phyloP scores from a whole-genome alignment of 2,329 filamentous ascomycete species.

The Exophiala sideris region DNA sequence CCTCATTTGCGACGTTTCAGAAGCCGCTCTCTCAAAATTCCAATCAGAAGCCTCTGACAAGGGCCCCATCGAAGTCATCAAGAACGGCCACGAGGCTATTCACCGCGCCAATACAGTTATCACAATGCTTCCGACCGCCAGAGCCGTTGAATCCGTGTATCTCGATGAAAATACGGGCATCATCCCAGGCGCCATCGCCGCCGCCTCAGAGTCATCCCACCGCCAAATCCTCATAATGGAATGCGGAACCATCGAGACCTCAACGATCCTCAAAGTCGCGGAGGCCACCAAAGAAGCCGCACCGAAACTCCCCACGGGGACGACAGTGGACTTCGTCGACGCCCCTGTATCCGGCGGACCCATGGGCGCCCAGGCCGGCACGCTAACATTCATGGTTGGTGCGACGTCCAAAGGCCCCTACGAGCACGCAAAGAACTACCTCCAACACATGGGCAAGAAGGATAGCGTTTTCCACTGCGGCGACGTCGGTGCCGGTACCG shows the following conservation, averaged over 20 bases:
- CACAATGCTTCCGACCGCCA: slow-evolving; percentile 54
- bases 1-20: slow-evolving; percentile 40
- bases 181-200: slow-evolving; percentile 24
- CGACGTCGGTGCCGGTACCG: slow-evolving; percentile 30
- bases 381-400: slow-evolving; percentile 56
- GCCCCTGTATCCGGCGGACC: slow-evolving; percentile 53
- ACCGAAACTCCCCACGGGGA: slow-evolving; percentile 10
- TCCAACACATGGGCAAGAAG: slow-evolving; percentile 45
- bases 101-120: slow-evolving; percentile 47
- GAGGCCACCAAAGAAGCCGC: slow-evolving; percentile 30
- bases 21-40: slow-evolving; percentile 37
- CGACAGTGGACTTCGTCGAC: slow-evolving; percentile 49
- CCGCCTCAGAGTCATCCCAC: slow-evolving; percentile 40
- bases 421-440: slow-evolving; percentile 41
- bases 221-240: slow-evolving; percentile 51
- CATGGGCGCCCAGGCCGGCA: slow-evolving; percentile 51
- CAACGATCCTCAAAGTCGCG: slow-evolving; percentile 46
- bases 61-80: slow-evolving; percentile 36
- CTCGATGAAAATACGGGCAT: slow-evolving; percentile 45
- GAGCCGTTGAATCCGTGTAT: slow-evolving; percentile 52
- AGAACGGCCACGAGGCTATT: slow-evolving; percentile 39
- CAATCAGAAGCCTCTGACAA: slow-evolving; percentile 35
- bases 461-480: slow-evolving; percentile 41
- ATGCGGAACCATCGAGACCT: slow-evolving; percentile 56
- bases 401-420: slow-evolving; percentile 40